Conservation (phyloP, 176 grass and related monocot genomes). For the Triticum timopheevii region DNA sequence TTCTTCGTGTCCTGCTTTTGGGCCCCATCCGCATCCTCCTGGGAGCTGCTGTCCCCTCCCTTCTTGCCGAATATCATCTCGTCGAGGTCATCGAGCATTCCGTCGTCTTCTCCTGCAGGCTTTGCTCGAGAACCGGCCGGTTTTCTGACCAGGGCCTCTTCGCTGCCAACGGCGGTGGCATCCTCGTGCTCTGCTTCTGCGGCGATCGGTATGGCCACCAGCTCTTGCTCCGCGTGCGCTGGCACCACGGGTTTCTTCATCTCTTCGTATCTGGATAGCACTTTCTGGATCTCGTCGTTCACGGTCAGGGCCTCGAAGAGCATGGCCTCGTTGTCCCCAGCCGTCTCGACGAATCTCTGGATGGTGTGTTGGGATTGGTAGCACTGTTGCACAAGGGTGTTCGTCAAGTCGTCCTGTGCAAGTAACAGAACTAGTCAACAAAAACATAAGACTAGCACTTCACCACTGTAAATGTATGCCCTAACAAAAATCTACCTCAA, state of each 20-base stretch:
- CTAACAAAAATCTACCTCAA: neutral
- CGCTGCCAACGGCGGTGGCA: slow-evolving; percentile 37
- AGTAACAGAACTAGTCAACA: slow-evolving; percentile 21
- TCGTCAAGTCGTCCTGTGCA: slow-evolving; percentile 78
- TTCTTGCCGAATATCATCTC: slow-evolving; percentile 98
- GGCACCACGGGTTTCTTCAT: slow-evolving; percentile 53
- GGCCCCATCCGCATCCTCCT: slow-evolving; percentile 20
- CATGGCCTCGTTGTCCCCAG: slow-evolving; percentile 72
- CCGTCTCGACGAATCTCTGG: slow-evolving; percentile 83
- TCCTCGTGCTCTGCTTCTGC: slow-evolving; percentile 85
- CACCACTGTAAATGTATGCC: too few species aligned
- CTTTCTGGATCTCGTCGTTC: slow-evolving; percentile 92
- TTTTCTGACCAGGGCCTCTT: slow-evolving; percentile 80
- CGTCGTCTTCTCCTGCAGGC: slow-evolving; percentile 72
- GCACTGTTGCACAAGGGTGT: slow-evolving; percentile 91
- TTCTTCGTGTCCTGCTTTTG: slow-evolving; percentile 62
- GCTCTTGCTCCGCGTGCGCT: slow-evolving; percentile 46
- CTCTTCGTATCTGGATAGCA: slow-evolving; percentile 75
- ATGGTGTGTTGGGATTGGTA: slow-evolving; percentile 77
- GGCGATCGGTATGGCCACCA: slow-evolving; percentile 67
- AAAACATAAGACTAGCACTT: neutral
- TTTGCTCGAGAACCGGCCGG: slow-evolving; percentile 51
- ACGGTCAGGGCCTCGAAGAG: slow-evolving; percentile 94
- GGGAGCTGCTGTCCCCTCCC: slow-evolving; percentile 48
- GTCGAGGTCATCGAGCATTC: slow-evolving; percentile 81